Evolutionary conservation across 2,329 filamentous ascomycete genomes (phyloP), one percentile per base, ranked within the genome.

Genomic region (Huntiella bhutanensis): DNA sequence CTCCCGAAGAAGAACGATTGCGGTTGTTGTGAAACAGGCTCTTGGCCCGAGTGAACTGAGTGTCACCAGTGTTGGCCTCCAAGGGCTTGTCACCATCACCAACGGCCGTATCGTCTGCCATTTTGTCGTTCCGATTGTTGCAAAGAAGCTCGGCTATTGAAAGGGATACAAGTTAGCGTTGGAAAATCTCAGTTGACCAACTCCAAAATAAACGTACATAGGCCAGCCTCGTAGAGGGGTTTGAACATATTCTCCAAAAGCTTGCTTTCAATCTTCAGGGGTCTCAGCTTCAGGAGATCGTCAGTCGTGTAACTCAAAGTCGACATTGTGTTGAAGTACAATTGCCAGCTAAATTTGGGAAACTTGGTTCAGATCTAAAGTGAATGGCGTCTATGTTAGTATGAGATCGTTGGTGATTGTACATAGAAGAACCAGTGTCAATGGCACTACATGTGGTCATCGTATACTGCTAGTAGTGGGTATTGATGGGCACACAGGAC

Each of bases 271-370:
- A 41, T 32, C n/a, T 42, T 46, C 4, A 35, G 40, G 33, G 50
- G 42, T 7, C 47, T 45, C 10, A 51, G 43, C 34, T 46, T 43
- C 34, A 51, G 36, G 19, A 51, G 45, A 34, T 51, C 50, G 16
- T 48, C 46, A 19, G 35, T 34, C 4, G 48, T 50, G 38, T 51
- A 51, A n/a, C 44, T 45, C 34, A 47, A 22, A 43, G 43, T 12
- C 8, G 49, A 37, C 49, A 48, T 50, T 12, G 17, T 45, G 11
- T 17, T 42, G 19, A 28, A 41, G 46, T 33, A 45, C 44, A 49
- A 48, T 55, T 56, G 57, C 71, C 75, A 69, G 65, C 71, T 48
- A 71, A 73, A 45, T 59, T 77, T 46, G 69, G 59, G 51, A 74
- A 45, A 64, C 69, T 60, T 78, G 75, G 74, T 52, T 28, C 7